A percentile compares a stretch with the other conserved stretches of the same genome.
Conservation (phyloP, 2,329 filamentous ascomycete genomes). For the Colletotrichum sp. region DNA sequence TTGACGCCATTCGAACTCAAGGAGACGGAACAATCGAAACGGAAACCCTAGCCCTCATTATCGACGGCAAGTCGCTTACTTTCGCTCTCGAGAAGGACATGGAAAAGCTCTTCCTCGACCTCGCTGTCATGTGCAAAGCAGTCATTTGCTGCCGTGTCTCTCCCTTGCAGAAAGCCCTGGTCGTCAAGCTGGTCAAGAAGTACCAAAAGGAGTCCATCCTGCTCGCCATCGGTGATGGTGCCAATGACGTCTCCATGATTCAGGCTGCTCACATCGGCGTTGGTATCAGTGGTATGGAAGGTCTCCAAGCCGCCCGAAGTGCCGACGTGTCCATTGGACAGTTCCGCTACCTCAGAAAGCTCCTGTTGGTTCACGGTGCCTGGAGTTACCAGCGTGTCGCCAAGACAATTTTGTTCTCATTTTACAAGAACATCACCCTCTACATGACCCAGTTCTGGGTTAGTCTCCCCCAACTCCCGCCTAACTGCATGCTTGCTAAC, state of each 20-base stretch:
- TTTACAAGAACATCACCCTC: constrained; percentile 98
- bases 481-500: constrained; percentile 26
- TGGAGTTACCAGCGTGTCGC: constrained; percentile 98
- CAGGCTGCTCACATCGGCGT: constrained; percentile 98
- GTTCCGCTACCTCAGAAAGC: constrained; percentile 92
- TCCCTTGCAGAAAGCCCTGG: constrained; percentile 93
- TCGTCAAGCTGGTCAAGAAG: constrained; percentile 97
- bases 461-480: constrained; percentile 39
- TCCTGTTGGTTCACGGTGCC: constrained; percentile 91
- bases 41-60: constrained; percentile 89
- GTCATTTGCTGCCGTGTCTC: constrained; percentile 98
- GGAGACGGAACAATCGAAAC: constrained; percentile 77
- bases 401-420: constrained; percentile 97
- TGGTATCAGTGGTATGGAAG: constrained; percentile 96
- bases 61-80: constrained; percentile 94
- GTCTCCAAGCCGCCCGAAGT: constrained; percentile 92
- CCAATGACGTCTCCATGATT: constrained; percentile 99
- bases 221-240: constrained; percentile 94
- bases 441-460: constrained; percentile 99
- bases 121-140: constrained; percentile 97
- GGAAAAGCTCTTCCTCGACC: constrained; percentile 90
- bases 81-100: constrained; percentile 92
- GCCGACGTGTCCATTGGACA: constrained; percentile 96
- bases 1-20: constrained; percentile 88
- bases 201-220: constrained; percentile 88